phyloP scores from a whole-genome alignment of 495 filamentous ascomycete genomes.

The Aspergillus conjunctus region DNA sequence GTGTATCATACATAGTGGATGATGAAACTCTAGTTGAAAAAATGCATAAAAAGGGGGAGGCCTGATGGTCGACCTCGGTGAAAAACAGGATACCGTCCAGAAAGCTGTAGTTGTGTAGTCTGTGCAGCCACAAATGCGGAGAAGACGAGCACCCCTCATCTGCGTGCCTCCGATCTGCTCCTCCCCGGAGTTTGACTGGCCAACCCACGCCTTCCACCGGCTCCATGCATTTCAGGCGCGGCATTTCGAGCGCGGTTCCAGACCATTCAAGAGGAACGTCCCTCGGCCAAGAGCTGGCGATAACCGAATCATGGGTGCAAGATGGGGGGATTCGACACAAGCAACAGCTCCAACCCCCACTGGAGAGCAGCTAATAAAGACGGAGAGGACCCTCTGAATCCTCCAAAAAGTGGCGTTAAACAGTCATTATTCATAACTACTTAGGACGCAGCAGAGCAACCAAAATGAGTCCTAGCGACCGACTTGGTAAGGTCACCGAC shows the following conservation, averaged over 20 bases:
- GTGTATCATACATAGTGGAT: constrained; percentile 22
- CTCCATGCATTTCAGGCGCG: too few relatives aligned
- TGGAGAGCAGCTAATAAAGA: background rate
- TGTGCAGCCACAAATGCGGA: background rate
- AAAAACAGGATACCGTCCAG: background rate
- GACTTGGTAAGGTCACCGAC: constrained; percentile 14
- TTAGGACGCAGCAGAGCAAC: background rate
- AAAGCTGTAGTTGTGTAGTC: background rate
- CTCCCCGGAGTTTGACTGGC: background rate
- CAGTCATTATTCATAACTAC: too few relatives aligned
- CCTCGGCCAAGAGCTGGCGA: background rate
- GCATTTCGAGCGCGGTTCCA: too few relatives aligned
- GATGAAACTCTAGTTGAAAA: constrained; percentile 5
- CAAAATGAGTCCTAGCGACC: constrained; percentile 3
- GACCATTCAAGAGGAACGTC: background rate
- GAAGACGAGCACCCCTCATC: constrained; percentile 5
- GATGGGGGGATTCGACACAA: background rate
- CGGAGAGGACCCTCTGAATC: background rate
- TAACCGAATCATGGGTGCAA: background rate
- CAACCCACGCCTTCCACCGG: background rate
- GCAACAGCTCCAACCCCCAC: background rate
- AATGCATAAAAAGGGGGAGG: constrained; percentile 20
- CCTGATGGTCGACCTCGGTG: constrained; percentile 7
- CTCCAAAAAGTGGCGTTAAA: background rate
- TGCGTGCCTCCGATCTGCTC: background rate